Percentiles rank a stretch among this genome's conserved stretches.
phyloP scores from a whole-genome alignment of 176 grass and related monocot genomes.

The Canna indica region DNA sequence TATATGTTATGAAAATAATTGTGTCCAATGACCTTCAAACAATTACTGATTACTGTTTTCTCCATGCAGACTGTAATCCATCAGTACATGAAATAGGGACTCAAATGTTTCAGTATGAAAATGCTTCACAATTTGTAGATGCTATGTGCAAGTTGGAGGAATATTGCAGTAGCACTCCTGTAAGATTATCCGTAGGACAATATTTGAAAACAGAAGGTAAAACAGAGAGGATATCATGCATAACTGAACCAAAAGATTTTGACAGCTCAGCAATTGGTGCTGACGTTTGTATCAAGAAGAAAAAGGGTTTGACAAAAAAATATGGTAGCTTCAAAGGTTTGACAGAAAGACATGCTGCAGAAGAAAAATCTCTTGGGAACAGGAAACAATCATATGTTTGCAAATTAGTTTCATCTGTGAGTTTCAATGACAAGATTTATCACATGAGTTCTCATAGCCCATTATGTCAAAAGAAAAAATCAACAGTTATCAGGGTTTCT shows the following conservation, averaged over 20 bases:
- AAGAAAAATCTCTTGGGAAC: constrained; percentile 45
- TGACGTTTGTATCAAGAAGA: constrained; percentile 23
- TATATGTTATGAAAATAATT: background rate
- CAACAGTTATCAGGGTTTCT: constrained; percentile 62
- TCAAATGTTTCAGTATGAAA: constrained; percentile 37
- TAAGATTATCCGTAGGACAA: constrained; percentile 50
- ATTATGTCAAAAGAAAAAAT: constrained; percentile 46
- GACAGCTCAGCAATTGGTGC: constrained; percentile 3
- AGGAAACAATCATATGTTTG: constrained; percentile 44
- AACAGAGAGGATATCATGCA: constrained; percentile 4
- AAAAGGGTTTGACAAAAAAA: constrained; percentile 25
- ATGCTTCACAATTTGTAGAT: constrained; percentile 39
- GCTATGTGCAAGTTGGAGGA: constrained; percentile 48
- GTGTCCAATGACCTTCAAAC: background rate
- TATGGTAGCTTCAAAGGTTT: constrained; percentile 49
- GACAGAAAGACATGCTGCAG: constrained; percentile 41
- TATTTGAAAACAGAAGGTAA: constrained; percentile 60
- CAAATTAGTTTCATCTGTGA: constrained; percentile 67
- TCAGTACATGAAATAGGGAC: constrained; percentile 32
- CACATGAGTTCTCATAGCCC: constrained; percentile 36
- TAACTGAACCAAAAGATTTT: constrained; percentile 5
- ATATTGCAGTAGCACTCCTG: constrained; percentile 34
- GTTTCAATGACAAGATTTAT: constrained; percentile 76
- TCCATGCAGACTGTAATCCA: constrained; percentile 21
- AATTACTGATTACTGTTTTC: background rate